Evolutionary conservation across 192 early-diverging fungal genomes (phyloP), one percentile per base, ranked within the genome.

Genomic region (Irineochytrium annulatum): DNA sequence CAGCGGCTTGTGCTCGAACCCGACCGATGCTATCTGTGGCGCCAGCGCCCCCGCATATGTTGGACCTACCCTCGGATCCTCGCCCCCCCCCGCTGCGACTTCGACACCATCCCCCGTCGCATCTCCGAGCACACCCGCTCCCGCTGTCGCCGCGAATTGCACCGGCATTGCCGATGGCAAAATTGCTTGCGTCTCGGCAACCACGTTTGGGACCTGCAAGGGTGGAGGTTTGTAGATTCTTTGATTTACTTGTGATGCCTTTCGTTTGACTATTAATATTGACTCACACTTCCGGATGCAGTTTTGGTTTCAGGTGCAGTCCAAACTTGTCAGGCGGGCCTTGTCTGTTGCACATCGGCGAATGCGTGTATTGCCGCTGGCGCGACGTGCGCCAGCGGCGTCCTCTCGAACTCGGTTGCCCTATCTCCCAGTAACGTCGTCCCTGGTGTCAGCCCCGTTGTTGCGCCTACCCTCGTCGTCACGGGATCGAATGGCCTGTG

Each of bases 1-100:
- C 24, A 5, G 46, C 26, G 46, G 46, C 11, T 8, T 6, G 17
- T 49, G 46, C 26, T 14, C 26, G 8, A 6, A 8, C 46, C 46
- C 46, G 13, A 49, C 11, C 46, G 46, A 49, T 22, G 46, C 46
- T 49, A 24, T 24, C 22, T 49, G 46, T 22, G 46, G 46, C 37
- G n/a, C 37, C 37, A 41, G 37, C 37, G 37, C 37, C n/a, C 37
- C 37, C 37, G n/a, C 8, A n/a, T 8, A 8, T 13, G 8, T n/a
- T n/a, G 37, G 37, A 41, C 8, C 37, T 13, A 41, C 37, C 46
- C 17, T 22, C 26, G 24, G 17, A 49, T 22, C 46, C 17, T 17
- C 11, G 5, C 13, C 46, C 22, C 6, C 46, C 46, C 6, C 8
- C 46, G 17, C 46, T 5, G 46, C 46, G 6, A 24, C n/a, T 41